Base-by-base conservation (phyloP, 164 flowering plant genomes). In the Kalanchoe fedtschenkoi region DNA sequence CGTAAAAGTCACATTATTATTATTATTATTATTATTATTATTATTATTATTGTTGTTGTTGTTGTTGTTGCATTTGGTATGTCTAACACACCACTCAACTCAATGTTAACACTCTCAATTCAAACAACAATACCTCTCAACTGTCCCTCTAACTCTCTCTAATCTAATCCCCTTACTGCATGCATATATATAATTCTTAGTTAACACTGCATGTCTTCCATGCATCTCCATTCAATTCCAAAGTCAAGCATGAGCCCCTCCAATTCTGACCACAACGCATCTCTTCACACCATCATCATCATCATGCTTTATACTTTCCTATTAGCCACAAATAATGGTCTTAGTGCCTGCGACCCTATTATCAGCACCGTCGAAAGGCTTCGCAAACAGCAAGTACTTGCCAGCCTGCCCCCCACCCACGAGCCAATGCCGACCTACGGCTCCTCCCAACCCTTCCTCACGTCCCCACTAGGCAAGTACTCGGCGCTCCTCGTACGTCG, bases 381-480 rank as follows among this genome's bases (percentile, higher is more conserved):
- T 16, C 64, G 70, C 41, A 74, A 66, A 44, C 76, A 78, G 29
- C 79, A 78, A 68, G 30, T 76, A 26, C 75, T 78, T 2, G 75
- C 76, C 15, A 78, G 62, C 65, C 29, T 78, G 28, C 74, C 74
- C 3, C 76, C 77, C 24, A 58, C 30, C 62, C 56, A 66, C 19
- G 66, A 67, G 34, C 22, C 66, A 43, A 69, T 66, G 11, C 61
- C 64, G 11, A 34, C 62, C 2, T 30, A 68, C 7, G 72, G 71
- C 2, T 37, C 66, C 13, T 65, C 73, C 24, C 73, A 72, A 15
- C 5, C 65, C 2, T 76, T 76, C 73, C 53, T 78, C n/a, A 66
- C 76, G 11, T 79, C 78, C 17, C 75, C 83, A 2, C 67, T 73
- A 0, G 78, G 80, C n/a, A 74, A 69, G 51, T 79, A 74, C 68